Conservation (phyloP, 169 alveolate species). For the Neospora caninum region DNA sequence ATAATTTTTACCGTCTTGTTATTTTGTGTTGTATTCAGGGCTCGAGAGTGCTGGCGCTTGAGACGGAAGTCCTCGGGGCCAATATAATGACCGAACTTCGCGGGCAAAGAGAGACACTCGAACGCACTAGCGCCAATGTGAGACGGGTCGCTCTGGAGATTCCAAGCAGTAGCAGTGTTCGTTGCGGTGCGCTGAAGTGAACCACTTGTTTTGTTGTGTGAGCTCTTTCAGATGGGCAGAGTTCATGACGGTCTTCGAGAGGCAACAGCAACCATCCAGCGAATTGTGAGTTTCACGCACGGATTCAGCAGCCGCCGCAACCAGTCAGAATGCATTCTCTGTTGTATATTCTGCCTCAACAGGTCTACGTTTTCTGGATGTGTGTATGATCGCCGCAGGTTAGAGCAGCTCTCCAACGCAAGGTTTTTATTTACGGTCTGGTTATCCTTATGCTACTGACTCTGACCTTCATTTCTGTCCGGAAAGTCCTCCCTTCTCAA, state of each 20-base stretch:
- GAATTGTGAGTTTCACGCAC: constrained; percentile 10
- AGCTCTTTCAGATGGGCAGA: not conserved
- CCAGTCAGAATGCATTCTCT: too few relatives aligned
- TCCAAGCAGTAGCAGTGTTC: too few relatives aligned
- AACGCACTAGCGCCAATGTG: not conserved
- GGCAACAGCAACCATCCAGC: constrained; percentile 7
- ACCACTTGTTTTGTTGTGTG: not conserved
- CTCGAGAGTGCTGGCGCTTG: constrained; percentile 42
- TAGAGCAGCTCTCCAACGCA: not conserved
- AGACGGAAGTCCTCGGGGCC: constrained; percentile 19
- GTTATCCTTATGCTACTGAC: not conserved
- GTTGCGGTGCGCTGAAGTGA: too few relatives aligned
- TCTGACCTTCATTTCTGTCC: not conserved
- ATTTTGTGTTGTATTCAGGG: not conserved
- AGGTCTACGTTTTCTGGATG: not conserved
- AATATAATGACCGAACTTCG: not conserved
- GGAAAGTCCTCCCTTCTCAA: not conserved
- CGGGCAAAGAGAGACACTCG: not conserved
- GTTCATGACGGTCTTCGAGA: constrained; percentile 18
- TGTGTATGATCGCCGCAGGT: constrained; percentile 2
- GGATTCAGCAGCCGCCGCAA: not conserved
- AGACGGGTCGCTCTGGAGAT: not conserved
- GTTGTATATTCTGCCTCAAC: not conserved
- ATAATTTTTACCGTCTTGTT: not conserved
- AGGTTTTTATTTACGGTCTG: not conserved